Evolutionary conservation across 805 yeast species (phyloP).

Genomic region (Jamesozyma hellenica): DNA sequence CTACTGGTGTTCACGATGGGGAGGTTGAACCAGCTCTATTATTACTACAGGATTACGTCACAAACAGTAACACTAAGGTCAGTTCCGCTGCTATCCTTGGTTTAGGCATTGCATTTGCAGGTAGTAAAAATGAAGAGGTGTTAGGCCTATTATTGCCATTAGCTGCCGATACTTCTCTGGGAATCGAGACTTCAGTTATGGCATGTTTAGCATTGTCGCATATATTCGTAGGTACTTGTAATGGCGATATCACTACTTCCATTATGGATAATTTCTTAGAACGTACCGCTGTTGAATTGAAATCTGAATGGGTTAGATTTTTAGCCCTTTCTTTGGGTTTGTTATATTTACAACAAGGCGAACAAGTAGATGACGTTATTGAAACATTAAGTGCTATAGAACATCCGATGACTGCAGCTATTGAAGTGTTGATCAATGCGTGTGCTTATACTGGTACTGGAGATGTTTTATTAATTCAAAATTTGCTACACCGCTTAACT

Average conservation of each 20-base stretch:
- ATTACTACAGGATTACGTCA: constrained; percentile 72
- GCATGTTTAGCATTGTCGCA: constrained; percentile 92
- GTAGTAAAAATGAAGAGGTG: constrained; percentile 80
- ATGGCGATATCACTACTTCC: constrained; percentile 89
- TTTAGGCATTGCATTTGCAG: constrained; percentile 89
- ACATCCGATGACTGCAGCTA: constrained; percentile 83
- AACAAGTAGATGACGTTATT: constrained; percentile 85
- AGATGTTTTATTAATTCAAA: constrained; percentile 88
- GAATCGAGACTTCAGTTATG: constrained; percentile 71
- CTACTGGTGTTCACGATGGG: constrained; percentile 81
- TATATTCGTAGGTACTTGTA: constrained; percentile 89
- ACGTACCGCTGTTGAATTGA: constrained; percentile 65
- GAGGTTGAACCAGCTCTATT: constrained; percentile 90
- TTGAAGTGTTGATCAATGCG: constrained; percentile 80
- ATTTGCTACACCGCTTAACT: constrained; percentile 79
- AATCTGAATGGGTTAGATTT: constrained; percentile 80
- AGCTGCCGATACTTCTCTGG: constrained; percentile 62
- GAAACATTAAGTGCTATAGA: constrained; percentile 93
- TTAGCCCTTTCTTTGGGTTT: constrained; percentile 87
- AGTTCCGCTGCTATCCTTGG: constrained; percentile 82
- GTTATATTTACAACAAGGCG: constrained; percentile 86
- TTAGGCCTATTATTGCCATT: constrained; percentile 69
- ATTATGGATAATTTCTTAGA: constrained; percentile 85
- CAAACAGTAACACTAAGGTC: constrained; percentile 50
- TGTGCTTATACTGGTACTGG: constrained; percentile 98